These are phyloP conservation scores for Russula olivacea DNA, from an alignment of 768 basidiomycete genomes.

Conservation along the genomic window DNA sequence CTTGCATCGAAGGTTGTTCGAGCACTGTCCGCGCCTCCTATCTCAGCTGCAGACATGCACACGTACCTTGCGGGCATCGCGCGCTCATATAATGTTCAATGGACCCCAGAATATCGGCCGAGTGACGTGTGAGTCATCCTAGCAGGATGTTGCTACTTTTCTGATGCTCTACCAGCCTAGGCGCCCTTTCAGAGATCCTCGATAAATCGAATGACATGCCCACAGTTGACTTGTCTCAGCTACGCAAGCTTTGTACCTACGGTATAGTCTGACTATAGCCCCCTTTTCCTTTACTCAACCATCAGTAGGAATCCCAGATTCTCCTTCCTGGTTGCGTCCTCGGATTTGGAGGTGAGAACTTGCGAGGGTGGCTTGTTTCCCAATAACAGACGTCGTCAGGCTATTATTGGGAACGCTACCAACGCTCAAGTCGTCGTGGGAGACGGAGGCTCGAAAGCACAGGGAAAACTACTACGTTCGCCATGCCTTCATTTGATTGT, in stretches of 20 bases:
- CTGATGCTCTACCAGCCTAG: constrained; percentile 37
- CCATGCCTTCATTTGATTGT: constrained; percentile 13
- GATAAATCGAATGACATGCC: constrained; percentile 42
- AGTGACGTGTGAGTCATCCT: constrained; percentile 50
- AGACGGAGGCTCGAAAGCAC: constrained; percentile 50
- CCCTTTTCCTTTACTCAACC: constrained; percentile 4
- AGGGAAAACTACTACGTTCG: constrained; percentile 69
- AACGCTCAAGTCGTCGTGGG: constrained; percentile 51
- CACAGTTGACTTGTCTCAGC: constrained; percentile 48
- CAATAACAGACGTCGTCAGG: constrained; percentile 33
- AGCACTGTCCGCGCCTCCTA: constrained; percentile 46
- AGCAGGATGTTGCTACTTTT: constrained; percentile 1
- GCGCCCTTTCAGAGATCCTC: constrained; percentile 54
- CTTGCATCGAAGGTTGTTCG: constrained; percentile 40
- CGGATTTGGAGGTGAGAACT: constrained; percentile 66
- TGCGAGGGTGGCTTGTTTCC: not conserved
- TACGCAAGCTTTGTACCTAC: constrained; percentile 53
- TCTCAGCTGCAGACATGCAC: constrained; percentile 53
- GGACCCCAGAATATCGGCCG: constrained; percentile 55
- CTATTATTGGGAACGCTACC: constrained; percentile 61
- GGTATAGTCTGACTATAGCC: constrained; percentile 41
- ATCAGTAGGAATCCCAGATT: constrained; percentile 58
- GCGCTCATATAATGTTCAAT: constrained; percentile 46
- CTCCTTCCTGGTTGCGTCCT: constrained; percentile 70
- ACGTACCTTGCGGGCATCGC: constrained; percentile 51